These are phyloP conservation scores for Ophiocordyceps camponoti-leonardi DNA, from an alignment of 2,329 filamentous ascomycete species.

Conservation along the genomic window DNA sequence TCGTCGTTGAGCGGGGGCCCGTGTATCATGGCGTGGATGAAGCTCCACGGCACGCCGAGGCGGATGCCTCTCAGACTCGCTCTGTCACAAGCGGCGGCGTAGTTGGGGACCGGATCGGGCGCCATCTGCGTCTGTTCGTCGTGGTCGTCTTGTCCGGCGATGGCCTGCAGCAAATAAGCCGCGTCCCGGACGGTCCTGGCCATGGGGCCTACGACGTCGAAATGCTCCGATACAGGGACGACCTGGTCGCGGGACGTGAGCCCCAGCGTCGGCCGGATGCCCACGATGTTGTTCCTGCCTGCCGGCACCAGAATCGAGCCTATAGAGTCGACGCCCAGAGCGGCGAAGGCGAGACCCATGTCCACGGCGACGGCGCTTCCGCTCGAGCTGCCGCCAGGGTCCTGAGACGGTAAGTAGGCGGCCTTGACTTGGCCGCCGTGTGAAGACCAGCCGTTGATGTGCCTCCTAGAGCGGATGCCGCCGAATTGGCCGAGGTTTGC, in stretches of 20 bases:
- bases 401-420: constrained; percentile 42
- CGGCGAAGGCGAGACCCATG: constrained; percentile 39
- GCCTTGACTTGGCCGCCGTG: constrained; percentile 43
- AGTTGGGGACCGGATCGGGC: constrained; percentile 38
- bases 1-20: neutral
- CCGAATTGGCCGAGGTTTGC: constrained; percentile 47
- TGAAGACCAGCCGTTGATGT: constrained; percentile 37
- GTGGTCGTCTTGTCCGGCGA: constrained; percentile 38
- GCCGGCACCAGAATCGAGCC: constrained; percentile 16
- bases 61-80: constrained; percentile 36
- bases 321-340: constrained; percentile 38
- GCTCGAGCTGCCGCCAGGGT: constrained; percentile 42
- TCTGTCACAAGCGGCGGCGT: constrained; percentile 36
- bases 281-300: constrained; percentile 18
- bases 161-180: constrained; percentile 39
- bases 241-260: neutral
- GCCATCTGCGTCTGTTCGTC: constrained; percentile 40
- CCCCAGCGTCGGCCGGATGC: neutral
- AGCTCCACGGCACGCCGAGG: constrained; percentile 45
- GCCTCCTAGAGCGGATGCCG: constrained; percentile 26
- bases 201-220: constrained; percentile 47
- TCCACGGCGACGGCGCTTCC: constrained; percentile 43
- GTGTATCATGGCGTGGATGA: neutral
- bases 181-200: constrained; percentile 46
- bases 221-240: constrained; percentile 42